phyloP scores from a whole-genome alignment of 78 protist genomes.

The Dictyostelium brefeldianum region DNA sequence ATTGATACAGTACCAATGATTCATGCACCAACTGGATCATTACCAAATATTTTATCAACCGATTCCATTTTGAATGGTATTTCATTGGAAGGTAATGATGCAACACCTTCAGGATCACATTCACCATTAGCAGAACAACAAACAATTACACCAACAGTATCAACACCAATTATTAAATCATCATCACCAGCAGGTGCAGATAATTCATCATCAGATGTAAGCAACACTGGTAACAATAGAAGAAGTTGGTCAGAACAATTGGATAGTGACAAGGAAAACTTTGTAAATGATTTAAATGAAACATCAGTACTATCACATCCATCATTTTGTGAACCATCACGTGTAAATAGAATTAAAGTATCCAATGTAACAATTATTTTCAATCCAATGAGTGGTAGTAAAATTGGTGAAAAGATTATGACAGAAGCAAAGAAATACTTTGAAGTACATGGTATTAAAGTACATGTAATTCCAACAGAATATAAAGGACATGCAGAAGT shows the following conservation, averaged over 20 bases:
- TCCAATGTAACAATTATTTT: conserved; percentile 63
- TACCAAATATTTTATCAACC: background rate
- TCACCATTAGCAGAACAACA: background rate
- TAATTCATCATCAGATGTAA: background rate
- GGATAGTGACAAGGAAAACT: conserved; percentile 57
- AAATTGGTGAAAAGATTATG: conserved; percentile 82
- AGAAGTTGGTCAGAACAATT: conserved; percentile 77
- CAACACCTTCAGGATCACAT: background rate
- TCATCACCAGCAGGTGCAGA: conserved; percentile 32
- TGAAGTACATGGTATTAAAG: conserved; percentile 67
- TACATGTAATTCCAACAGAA: conserved; percentile 67
- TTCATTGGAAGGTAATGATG: background rate
- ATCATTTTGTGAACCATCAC: conserved; percentile 65
- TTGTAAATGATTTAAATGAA: conserved; percentile 40
- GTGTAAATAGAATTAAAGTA: conserved; percentile 58
- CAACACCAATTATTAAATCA: background rate
- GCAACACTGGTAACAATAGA: background rate
- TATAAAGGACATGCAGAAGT: conserved; percentile 84
- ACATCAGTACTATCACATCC: conserved; percentile 58
- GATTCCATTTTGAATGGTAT: background rate
- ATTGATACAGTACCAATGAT: conserved; percentile 14
- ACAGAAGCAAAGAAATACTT: conserved; percentile 60
- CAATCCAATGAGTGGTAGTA: conserved; percentile 78
- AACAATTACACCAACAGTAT: background rate
- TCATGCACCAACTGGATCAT: conserved; percentile 7